phyloP scores from a whole-genome alignment of 306 rosid genomes.

The Vicia villosa region DNA sequence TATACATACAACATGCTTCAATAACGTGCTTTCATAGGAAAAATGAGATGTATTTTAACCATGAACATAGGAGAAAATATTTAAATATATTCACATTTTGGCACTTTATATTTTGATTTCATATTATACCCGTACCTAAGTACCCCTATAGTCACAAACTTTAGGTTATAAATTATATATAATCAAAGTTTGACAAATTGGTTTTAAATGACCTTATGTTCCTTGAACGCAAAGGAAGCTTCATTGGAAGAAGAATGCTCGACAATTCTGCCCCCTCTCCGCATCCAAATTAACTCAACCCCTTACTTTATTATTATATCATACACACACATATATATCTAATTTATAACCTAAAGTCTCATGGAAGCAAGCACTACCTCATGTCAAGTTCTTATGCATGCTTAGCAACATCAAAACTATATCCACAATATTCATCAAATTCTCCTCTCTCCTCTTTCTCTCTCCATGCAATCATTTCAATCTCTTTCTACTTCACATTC shows the following conservation, averaged over 20 bases:
- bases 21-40: conserved; percentile 30
- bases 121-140: conserved; percentile 24
- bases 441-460: conserved; percentile 17
- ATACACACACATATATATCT: conserved; percentile 6
- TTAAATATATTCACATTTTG: background rate
- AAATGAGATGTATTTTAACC: background rate
- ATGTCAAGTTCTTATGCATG: conserved; percentile 67
- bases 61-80: background rate
- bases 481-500: conserved; percentile 44
- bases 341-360: conserved; percentile 42
- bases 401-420: conserved; percentile 42
- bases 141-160: background rate
- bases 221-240: conserved; percentile 92
- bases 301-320: conserved; percentile 23
- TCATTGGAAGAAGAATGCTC: conserved; percentile 82
- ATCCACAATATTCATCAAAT: conserved; percentile 16
- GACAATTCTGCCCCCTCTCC: conserved; percentile 65
- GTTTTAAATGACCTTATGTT: conserved; percentile 52
- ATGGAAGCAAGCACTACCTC: conserved; percentile 65
- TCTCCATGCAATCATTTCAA: conserved; percentile 61
- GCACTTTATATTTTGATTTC: background rate
- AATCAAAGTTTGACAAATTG: conserved; percentile 68
- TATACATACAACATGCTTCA: conserved; percentile 34
- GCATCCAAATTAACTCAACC: conserved; percentile 45
- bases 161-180: too few relatives aligned